These are phyloP conservation scores for Termitomyces sp. DNA, from an alignment of 768 basidiomycete genomes.

Conservation along the genomic window DNA sequence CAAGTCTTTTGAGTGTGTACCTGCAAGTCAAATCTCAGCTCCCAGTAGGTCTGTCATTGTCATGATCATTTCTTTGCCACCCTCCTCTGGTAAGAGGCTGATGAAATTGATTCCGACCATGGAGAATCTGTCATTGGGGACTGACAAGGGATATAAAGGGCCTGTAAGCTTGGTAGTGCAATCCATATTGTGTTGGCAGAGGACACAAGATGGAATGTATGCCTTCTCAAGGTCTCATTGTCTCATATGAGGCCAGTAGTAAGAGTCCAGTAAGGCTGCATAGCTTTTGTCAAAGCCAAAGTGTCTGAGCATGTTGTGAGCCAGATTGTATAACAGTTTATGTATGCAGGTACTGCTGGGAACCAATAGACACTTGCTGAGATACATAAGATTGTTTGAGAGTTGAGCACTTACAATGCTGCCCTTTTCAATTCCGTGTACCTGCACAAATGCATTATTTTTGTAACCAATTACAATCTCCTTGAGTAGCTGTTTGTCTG, in stretches of 20 bases:
- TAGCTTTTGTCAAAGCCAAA: too few species aligned
- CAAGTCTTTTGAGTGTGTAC: too few species aligned
- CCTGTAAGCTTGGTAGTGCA: background rate
- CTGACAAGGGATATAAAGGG: background rate
- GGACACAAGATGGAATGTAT: too few species aligned
- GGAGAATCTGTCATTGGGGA: too few species aligned
- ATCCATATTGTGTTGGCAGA: too few species aligned
- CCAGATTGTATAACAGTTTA: too few species aligned
- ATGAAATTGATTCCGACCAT: too few species aligned
- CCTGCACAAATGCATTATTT: background rate
- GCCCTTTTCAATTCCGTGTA: background rate
- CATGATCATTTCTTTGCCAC: background rate
- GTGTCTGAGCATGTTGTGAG: too few species aligned
- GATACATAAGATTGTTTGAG: background rate
- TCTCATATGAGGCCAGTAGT: too few species aligned
- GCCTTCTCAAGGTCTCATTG: too few species aligned
- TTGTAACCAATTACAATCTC: background rate
- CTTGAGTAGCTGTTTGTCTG: background rate
- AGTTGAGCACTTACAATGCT: background rate
- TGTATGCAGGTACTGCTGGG: background rate
- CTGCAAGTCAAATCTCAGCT: background rate
- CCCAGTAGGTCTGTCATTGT: background rate
- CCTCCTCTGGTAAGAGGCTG: background rate
- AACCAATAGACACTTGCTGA: background rate
- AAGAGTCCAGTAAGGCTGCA: too few species aligned